These are phyloP conservation scores for Sugiyamaella valdiviana DNA, from an alignment of 805 yeast species.

Conservation along the genomic window DNA sequence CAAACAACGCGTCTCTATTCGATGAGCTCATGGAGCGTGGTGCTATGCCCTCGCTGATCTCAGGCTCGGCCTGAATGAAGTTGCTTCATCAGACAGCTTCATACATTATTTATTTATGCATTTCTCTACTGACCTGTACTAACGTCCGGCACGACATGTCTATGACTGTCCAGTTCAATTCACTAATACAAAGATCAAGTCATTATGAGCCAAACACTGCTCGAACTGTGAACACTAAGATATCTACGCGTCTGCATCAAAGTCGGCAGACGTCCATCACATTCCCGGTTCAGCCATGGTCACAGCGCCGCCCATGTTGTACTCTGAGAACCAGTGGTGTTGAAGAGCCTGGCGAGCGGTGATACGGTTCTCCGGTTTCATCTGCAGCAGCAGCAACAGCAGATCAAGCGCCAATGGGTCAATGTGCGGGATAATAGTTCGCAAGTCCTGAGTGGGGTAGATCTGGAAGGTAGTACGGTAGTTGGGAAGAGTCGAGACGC, in stretches of 20 bases:
- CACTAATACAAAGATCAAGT: too few relatives aligned
- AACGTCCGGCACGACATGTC: too few relatives aligned
- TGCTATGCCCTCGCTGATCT: background rate
- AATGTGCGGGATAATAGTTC: conserved; percentile 58
- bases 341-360: conserved; percentile 48
- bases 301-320: conserved; percentile 30
- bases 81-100: too few relatives aligned
- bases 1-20: background rate
- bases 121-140: background rate
- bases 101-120: background rate
- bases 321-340: conserved; percentile 80
- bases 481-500: conserved; percentile 84
- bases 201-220: too few relatives aligned
- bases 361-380: conserved; percentile 48
- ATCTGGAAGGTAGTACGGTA: conserved; percentile 78
- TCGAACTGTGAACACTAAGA: background rate
- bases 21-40: background rate
- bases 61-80: background rate
- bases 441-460: conserved; percentile 82
- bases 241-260: too few relatives aligned
- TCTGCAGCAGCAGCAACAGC: conserved; percentile 48
- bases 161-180: too few relatives aligned
- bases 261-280: background rate
- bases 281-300: background rate
- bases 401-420: conserved; percentile 66